phyloP scores from a whole-genome alignment of 2,329 filamentous ascomycete genomes.

The Aspergillus luchuensis region DNA sequence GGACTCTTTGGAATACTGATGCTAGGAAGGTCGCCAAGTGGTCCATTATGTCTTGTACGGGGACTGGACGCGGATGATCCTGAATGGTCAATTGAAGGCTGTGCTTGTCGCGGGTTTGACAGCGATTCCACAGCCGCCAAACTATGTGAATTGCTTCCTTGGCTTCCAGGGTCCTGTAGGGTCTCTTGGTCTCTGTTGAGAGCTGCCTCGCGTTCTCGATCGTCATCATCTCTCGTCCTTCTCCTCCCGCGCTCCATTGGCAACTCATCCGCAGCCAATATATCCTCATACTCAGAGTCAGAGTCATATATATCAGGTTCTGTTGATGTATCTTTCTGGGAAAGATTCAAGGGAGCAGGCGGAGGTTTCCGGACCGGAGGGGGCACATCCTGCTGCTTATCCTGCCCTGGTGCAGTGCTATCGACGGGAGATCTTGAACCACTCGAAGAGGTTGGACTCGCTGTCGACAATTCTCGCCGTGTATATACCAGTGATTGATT shows the following conservation, averaged over 20 bases:
- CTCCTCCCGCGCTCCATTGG: conserved; percentile 69
- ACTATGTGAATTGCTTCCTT: conserved; percentile 2
- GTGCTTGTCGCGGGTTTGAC: conserved; percentile 55
- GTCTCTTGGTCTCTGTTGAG: conserved; percentile 66
- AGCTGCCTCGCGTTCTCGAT: conserved; percentile 72
- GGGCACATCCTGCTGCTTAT: conserved; percentile 40
- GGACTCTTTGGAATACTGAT: conserved; percentile 59
- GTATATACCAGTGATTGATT: conserved; percentile 15
- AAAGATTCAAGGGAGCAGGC: conserved; percentile 79
- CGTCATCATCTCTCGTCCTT: conserved; percentile 85
- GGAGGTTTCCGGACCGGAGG: conserved; percentile 76
- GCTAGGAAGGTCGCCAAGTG: conserved; percentile 41
- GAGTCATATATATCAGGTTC: conserved; percentile 60
- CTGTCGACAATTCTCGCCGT: conserved; percentile 18
- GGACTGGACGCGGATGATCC: conserved; percentile 35
- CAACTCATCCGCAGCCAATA: conserved; percentile 69
- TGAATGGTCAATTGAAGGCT: conserved; percentile 31
- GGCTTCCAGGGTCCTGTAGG: conserved; percentile 50
- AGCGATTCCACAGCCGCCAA: background rate
- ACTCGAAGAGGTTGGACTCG: conserved; percentile 24
- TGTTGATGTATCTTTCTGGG: conserved; percentile 46
- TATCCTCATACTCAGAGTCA: conserved; percentile 82
- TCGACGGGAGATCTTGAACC: conserved; percentile 24
- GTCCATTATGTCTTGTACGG: conserved; percentile 23
- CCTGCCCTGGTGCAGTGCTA: conserved; percentile 18